Conservation (phyloP, 2,329 filamentous ascomycete genomes). For the Aspergillus eucalypticola region DNA sequence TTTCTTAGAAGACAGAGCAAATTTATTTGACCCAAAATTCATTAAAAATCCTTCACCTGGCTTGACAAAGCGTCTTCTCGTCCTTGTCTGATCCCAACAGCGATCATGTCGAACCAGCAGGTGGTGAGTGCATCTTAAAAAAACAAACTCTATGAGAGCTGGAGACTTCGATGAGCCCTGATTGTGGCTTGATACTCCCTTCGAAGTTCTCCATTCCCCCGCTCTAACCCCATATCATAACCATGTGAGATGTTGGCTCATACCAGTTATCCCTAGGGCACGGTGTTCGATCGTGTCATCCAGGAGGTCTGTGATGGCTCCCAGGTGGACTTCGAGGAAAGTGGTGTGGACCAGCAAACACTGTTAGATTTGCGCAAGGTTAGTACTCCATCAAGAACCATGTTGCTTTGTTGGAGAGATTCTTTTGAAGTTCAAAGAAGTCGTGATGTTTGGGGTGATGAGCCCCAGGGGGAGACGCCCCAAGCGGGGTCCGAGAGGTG, state of each 20-base stretch:
- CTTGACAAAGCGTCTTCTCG: conserved; percentile 12
- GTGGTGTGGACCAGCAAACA: conserved; percentile 83
- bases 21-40: neutral
- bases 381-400: conserved; percentile 44
- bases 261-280: conserved; percentile 54
- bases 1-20: conserved; percentile 13
- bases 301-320: conserved; percentile 89
- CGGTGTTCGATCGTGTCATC: conserved; percentile 87
- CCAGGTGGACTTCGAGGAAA: conserved; percentile 94
- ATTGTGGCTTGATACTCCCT: neutral
- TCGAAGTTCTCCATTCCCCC: conserved; percentile 11
- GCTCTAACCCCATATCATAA: conserved; percentile 5
- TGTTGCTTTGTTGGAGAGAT: conserved; percentile 12
- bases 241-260: conserved; percentile 27
- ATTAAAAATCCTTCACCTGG: conserved; percentile 7
- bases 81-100: conserved; percentile 10
- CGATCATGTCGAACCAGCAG: conserved; percentile 50
- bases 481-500: conserved; percentile 37
- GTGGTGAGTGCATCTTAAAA: conserved; percentile 46
- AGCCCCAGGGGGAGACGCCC: conserved; percentile 11
- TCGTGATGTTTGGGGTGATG: neutral
- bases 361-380: conserved; percentile 87
- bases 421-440: conserved; percentile 13
- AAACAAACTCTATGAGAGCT: conserved; percentile 17
- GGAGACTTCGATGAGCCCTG: conserved; percentile 9